Percentiles rank a stretch among this genome's conserved stretches.
These are phyloP conservation scores for Penicillium atrosanguineum DNA, from an alignment of 495 filamentous ascomycete species.

Conservation along the genomic window DNA sequence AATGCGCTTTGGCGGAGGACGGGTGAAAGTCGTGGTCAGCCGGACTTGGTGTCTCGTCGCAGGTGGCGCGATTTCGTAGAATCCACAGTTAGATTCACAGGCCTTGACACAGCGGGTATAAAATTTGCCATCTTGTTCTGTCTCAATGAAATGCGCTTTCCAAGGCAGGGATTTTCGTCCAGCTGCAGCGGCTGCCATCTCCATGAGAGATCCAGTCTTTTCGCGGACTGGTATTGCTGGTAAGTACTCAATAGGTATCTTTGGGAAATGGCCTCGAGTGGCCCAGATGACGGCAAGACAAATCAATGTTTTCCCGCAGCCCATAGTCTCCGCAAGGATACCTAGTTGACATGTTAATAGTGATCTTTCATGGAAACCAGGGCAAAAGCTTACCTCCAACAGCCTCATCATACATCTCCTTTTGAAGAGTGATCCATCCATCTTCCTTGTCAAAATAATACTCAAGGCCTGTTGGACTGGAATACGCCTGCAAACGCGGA, in stretches of 20 bases:
- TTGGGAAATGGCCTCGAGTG: conserved; percentile 66
- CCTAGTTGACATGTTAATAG: conserved; percentile 14
- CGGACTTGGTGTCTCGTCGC: conserved; percentile 43
- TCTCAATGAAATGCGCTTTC: conserved; percentile 55
- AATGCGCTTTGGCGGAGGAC: conserved; percentile 47
- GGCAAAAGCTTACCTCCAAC: conserved; percentile 56
- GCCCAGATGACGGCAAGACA: conserved; percentile 80
- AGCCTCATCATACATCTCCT: conserved; percentile 69
- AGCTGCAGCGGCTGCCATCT: conserved; percentile 72
- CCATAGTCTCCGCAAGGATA: conserved; percentile 60
- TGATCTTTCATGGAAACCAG: not conserved
- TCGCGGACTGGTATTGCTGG: conserved; percentile 32
- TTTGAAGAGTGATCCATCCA: conserved; percentile 57
- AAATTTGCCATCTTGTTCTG: conserved; percentile 30
- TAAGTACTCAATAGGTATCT: conserved; percentile 61
- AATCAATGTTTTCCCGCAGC: conserved; percentile 84
- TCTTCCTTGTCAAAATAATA: conserved; percentile 75
- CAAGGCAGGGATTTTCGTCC: conserved; percentile 67
- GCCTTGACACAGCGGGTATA: conserved; percentile 51
- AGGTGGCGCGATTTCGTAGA: conserved; percentile 52
- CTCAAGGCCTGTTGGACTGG: conserved; percentile 55
- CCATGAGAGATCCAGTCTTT: conserved; percentile 50
- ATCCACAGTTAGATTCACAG: conserved; percentile 51
- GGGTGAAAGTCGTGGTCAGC: conserved; percentile 39
- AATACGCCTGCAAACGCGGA: conserved; percentile 60